Conservation (phyloP, 805 yeast species). For the Vanderwaltozyma yarrowii region DNA sequence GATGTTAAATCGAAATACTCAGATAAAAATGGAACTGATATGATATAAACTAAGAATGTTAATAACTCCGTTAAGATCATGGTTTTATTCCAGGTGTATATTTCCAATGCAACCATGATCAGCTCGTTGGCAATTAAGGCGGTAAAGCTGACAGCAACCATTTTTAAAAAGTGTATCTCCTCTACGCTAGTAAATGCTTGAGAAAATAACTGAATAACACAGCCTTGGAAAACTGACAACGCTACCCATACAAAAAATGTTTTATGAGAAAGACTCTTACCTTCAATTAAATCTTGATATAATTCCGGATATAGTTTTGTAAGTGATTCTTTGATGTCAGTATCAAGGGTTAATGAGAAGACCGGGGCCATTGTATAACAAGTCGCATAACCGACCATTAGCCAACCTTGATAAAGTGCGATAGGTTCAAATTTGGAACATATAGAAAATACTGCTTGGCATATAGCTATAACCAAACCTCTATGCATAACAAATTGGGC, state of each 20-base stretch:
- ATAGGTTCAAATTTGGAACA: conserved; percentile 85
- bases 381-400: conserved; percentile 98
- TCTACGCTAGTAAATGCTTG: conserved; percentile 67
- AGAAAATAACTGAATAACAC: conserved; percentile 69
- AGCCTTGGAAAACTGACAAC: conserved; percentile 82
- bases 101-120: conserved; percentile 86
- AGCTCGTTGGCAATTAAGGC: conserved; percentile 76
- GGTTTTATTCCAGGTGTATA: conserved; percentile 78
- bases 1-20: conserved; percentile 75
- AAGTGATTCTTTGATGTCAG: conserved; percentile 81
- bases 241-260: conserved; percentile 89
- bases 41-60: conserved; percentile 57
- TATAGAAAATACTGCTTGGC: conserved; percentile 88
- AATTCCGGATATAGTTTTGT: conserved; percentile 90
- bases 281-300: conserved; percentile 83
- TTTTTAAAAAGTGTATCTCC: conserved; percentile 41
- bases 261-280: conserved; percentile 73
- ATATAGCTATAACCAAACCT: conserved; percentile 85
- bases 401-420: conserved; percentile 91
- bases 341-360: conserved; percentile 81
- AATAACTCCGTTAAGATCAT: conserved; percentile 67
- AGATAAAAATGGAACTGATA: conserved; percentile 69
- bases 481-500: conserved; percentile 96
- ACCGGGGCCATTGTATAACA: conserved; percentile 98
- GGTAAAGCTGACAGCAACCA: conserved; percentile 85